Evolutionary conservation across 2,329 filamentous ascomycete species (phyloP).

Genomic region (Colletotrichum lupini): DNA sequence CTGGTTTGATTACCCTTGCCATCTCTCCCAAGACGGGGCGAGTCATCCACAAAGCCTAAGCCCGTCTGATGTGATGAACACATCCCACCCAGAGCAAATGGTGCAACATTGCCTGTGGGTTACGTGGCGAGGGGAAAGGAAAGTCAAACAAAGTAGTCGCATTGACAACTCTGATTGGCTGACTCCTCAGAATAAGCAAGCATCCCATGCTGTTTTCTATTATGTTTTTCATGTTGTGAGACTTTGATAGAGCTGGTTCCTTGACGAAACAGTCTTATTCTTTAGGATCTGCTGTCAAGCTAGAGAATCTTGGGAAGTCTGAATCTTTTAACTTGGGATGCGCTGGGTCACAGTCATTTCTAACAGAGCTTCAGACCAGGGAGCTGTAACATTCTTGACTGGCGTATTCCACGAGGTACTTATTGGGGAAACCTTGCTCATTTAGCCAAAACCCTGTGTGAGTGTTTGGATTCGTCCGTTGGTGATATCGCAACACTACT

Average conservation of each 20-base stretch:
- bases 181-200: neutral
- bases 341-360: neutral
- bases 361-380: neutral
- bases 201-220: neutral
- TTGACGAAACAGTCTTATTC: neutral
- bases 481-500: neutral
- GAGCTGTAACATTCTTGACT: neutral
- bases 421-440: neutral
- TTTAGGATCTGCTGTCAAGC: neutral
- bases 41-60: constrained; percentile 23
- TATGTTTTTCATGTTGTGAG: neutral
- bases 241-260: constrained; percentile 2
- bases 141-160: neutral
- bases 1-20: no score
- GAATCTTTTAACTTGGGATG: neutral
- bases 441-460: neutral
- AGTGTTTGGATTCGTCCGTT: neutral
- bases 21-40: neutral
- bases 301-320: neutral
- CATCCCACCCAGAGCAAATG: neutral
- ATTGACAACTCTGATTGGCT: neutral
- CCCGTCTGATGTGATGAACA: neutral
- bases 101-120: neutral
- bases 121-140: neutral
- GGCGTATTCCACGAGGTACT: neutral